Evolutionary conservation across 169 alveolate species (phyloP).

Genomic region (Blepharisma undulans): DNA sequence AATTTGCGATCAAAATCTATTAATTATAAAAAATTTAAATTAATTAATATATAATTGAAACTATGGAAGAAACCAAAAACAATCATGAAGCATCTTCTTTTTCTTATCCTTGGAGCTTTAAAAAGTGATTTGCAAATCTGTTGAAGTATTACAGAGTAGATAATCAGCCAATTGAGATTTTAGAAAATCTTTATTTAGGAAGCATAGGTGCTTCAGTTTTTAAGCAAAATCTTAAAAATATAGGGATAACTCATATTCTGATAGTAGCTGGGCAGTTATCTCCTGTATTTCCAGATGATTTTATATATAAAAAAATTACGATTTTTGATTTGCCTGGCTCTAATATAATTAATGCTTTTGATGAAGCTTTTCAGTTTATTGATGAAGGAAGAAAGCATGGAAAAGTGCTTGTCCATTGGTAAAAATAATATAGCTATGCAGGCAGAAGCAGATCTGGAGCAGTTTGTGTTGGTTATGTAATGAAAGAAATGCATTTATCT

Average conservation of each 20-base stretch:
- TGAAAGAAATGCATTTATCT: not conserved
- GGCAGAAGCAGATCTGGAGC: slow-evolving; percentile 30
- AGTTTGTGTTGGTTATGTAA: slow-evolving; percentile 29
- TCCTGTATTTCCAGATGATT: slow-evolving; percentile 49
- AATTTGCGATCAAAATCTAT: no score
- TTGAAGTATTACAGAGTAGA: slow-evolving; percentile 37
- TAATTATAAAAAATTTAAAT: no score
- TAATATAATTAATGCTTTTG: slow-evolving; percentile 44
- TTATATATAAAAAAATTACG: slow-evolving; percentile 39
- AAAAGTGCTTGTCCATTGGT: slow-evolving; percentile 42
- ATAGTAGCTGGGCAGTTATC: slow-evolving; percentile 53
- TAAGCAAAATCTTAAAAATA: slow-evolving; percentile 34
- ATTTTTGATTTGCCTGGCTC: slow-evolving; percentile 48
- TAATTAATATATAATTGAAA: no score
- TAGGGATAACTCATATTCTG: slow-evolving; percentile 56
- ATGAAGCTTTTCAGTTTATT: slow-evolving; percentile 51
- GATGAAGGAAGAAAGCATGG: slow-evolving; percentile 35
- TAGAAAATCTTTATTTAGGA: slow-evolving; percentile 53
- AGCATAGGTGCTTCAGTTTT: slow-evolving; percentile 61
- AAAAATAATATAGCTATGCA: slow-evolving; percentile 26
- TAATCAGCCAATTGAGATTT: slow-evolving; percentile 45
- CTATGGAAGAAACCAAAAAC: no score
- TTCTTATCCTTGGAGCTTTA: no score
- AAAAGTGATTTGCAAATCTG: not conserved
- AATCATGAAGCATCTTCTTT: no score